Conservation (phyloP, 331 rosid species). For the Quercus tomentella region DNA sequence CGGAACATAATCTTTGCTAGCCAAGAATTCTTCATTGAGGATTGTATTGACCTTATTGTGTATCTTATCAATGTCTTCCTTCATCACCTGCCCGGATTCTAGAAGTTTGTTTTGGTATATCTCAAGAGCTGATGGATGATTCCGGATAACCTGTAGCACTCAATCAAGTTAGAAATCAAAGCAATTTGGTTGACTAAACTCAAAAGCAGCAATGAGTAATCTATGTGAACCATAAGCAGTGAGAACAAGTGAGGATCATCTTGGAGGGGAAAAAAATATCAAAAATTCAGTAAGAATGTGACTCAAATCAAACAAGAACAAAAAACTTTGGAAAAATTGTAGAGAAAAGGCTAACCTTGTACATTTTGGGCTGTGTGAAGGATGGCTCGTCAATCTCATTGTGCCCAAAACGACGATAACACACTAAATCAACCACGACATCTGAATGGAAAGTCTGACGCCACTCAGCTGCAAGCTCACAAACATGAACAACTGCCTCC, state of each 20-base stretch:
- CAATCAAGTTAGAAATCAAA: slow-evolving; percentile 13
- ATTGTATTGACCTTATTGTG: slow-evolving; percentile 66
- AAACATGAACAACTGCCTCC: slow-evolving; percentile 97
- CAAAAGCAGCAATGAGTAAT: slow-evolving; percentile 8
- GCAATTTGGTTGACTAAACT: slow-evolving; percentile 9
- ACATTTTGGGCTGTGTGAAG: slow-evolving; percentile 98
- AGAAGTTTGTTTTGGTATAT: slow-evolving; percentile 82
- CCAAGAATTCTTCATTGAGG: slow-evolving; percentile 82
- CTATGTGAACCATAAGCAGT: no score
- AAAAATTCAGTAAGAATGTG: background rate
- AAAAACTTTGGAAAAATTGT: background rate
- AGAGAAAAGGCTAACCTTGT: slow-evolving; percentile 58
- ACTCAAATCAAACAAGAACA: background rate
- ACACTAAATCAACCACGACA: slow-evolving; percentile 94
- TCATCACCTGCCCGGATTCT: slow-evolving; percentile 65
- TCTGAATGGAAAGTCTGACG: slow-evolving; percentile 97
- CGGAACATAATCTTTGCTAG: slow-evolving; percentile 91
- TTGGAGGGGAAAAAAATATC: background rate
- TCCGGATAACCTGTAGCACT: slow-evolving; percentile 64
- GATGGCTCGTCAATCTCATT: slow-evolving; percentile 98
- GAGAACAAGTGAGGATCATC: background rate
- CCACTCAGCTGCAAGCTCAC: slow-evolving; percentile 99
- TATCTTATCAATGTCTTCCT: slow-evolving; percentile 67
- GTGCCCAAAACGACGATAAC: slow-evolving; percentile 96
- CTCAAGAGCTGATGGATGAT: slow-evolving; percentile 86